Conservation (phyloP, 2,329 filamentous ascomycete genomes). For the Epichloe gansuensis region DNA sequence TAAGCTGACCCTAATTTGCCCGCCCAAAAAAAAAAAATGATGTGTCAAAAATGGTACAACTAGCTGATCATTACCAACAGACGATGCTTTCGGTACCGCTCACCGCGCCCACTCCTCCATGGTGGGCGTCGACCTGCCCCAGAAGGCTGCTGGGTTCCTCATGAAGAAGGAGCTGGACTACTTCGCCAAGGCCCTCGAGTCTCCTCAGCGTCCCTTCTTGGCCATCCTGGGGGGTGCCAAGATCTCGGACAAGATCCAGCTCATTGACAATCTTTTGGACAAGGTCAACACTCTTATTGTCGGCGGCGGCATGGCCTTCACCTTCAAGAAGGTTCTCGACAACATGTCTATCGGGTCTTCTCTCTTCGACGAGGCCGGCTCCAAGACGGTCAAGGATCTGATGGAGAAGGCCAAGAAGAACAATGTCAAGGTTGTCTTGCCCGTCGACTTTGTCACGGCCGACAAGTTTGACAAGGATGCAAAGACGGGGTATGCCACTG, state of each 20-base stretch:
- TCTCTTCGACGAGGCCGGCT: constrained; percentile 85
- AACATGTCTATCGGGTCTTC: constrained; percentile 78
- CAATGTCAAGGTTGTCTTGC: constrained; percentile 88
- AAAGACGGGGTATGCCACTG: constrained; percentile 66
- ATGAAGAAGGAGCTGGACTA: constrained; percentile 99
- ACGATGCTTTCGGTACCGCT: constrained; percentile 96
- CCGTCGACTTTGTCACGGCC: constrained; percentile 88
- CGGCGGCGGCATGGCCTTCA: constrained; percentile 97
- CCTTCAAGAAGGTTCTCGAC: constrained; percentile 98
- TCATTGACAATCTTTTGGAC: constrained; percentile 96
- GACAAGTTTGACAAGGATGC: constrained; percentile 90
- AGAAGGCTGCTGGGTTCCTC: constrained; percentile 95
- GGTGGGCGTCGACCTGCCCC: constrained; percentile 90
- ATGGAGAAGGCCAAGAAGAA: constrained; percentile 95
- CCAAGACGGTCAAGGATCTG: constrained; percentile 78
- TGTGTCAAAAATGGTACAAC: not conserved
- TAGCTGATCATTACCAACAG: constrained; percentile 30
- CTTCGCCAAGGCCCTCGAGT: constrained; percentile 93
- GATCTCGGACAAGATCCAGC: constrained; percentile 98
- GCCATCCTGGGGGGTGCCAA: constrained; percentile 97
- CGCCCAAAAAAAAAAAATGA: not conserved
- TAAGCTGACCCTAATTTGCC: constrained; percentile 33
- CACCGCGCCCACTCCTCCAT: constrained; percentile 99
- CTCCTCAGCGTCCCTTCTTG: constrained; percentile 87
- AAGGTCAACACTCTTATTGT: constrained; percentile 97